These are phyloP conservation scores for Gnomoniopsis smithogilvyi DNA, from an alignment of 2,329 filamentous ascomycete genomes.

Conservation along the genomic window DNA sequence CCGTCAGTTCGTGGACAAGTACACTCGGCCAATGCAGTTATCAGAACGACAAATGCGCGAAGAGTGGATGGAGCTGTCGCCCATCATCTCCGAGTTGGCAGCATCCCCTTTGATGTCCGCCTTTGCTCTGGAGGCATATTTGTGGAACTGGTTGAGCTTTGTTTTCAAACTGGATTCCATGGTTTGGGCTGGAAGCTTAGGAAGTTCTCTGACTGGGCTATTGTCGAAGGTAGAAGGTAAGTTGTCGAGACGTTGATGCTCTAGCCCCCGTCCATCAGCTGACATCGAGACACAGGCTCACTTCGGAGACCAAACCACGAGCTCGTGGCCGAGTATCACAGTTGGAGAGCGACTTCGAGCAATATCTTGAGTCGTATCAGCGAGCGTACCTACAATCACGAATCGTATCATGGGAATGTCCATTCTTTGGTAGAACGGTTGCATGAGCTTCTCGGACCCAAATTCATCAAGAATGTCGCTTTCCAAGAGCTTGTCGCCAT, in stretches of 20 bases:
- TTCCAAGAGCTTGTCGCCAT: neutral
- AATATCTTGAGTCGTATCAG: conserved; percentile 5
- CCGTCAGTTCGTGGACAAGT: conserved; percentile 15
- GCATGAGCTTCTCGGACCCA: neutral
- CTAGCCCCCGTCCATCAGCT: neutral
- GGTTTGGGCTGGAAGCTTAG: conserved; percentile 1
- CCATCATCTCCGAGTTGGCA: neutral
- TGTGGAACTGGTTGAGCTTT: neutral
- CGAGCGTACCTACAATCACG: neutral
- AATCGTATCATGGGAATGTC: neutral
- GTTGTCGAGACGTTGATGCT: neutral
- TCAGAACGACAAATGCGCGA: neutral
- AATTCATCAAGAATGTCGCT: neutral
- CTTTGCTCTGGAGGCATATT: neutral
- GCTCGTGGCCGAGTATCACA: conserved; percentile 6
- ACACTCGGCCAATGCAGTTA: neutral
- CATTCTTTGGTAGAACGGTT: neutral
- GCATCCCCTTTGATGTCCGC: neutral
- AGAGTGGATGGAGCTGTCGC: neutral
- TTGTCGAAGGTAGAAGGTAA: neutral
- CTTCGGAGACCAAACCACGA: neutral
- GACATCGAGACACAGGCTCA: neutral
- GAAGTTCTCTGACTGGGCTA: neutral
- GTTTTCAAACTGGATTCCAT: neutral
- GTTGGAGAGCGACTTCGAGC: conserved; percentile 14